Percentiles rank a stretch among this genome's conserved stretches.
Conservation (phyloP, 1,284 basidiomycete species). For the Sanghuangporus baumii region DNA sequence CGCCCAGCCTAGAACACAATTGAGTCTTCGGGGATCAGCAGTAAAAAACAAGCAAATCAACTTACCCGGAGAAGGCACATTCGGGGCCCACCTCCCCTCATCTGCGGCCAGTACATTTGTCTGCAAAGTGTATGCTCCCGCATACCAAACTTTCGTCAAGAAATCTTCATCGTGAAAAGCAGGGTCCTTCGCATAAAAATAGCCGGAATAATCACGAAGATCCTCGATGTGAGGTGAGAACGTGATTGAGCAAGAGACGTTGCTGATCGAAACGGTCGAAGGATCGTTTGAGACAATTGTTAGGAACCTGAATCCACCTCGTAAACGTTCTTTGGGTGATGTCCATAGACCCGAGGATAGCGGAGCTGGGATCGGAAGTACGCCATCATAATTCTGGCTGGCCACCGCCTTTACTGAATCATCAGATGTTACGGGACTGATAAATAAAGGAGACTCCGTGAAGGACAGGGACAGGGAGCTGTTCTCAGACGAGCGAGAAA, state of each 20-base stretch:
- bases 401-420: conserved; percentile 36
- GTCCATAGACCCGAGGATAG: conserved; percentile 40
- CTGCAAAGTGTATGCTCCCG: conserved; percentile 57
- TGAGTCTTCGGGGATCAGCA: conserved; percentile 6
- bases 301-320: conserved; percentile 52
- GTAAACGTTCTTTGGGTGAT: conserved; percentile 37
- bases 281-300: conserved; percentile 41
- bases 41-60: neutral
- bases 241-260: conserved; percentile 47
- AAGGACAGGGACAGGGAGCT: conserved; percentile 37
- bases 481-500: conserved; percentile 23
- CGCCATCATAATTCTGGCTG: conserved; percentile 29
- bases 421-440: conserved; percentile 37
- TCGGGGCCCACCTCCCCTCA: conserved; percentile 41
- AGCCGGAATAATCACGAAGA: conserved; percentile 47
- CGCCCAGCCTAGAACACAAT: conserved; percentile 38
- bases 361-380: conserved; percentile 25
- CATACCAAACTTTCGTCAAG: conserved; percentile 56
- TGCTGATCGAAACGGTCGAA: conserved; percentile 37
- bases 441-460: conserved; percentile 41
- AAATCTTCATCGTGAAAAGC: conserved; percentile 43
- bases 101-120: conserved; percentile 49
- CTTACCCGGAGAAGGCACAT: conserved; percentile 33
- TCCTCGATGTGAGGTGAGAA: conserved; percentile 51
- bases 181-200: conserved; percentile 47